phyloP scores from a whole-genome alignment of 2,329 filamentous ascomycete species.

The Aspergillus hortae region DNA sequence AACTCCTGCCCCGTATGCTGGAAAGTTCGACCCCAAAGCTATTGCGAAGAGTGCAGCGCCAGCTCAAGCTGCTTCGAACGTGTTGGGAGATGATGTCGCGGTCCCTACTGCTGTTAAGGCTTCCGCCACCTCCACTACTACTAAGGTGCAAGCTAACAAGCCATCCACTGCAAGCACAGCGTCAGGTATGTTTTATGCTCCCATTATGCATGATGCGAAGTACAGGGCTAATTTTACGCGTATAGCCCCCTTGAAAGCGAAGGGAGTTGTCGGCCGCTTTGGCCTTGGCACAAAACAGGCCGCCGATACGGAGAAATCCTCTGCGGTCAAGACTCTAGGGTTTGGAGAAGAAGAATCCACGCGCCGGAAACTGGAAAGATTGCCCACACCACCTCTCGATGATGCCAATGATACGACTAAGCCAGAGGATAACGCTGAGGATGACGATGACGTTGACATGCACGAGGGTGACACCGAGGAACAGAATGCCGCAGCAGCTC shows the following conservation, averaged over 20 bases:
- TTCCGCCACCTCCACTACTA: conserved; percentile 38
- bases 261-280: conserved; percentile 76
- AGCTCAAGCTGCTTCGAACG: conserved; percentile 52
- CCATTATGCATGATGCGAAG: not conserved
- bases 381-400: conserved; percentile 72
- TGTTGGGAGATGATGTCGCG: conserved; percentile 55
- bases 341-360: conserved; percentile 86
- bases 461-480: conserved; percentile 80
- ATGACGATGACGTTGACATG: conserved; percentile 69
- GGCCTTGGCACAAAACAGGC: conserved; percentile 69
- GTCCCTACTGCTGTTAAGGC: conserved; percentile 47
- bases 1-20: conserved; percentile 60
- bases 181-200: conserved; percentile 31
- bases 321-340: conserved; percentile 70
- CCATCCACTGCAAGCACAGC: conserved; percentile 38
- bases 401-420: conserved; percentile 58
- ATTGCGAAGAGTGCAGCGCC: conserved; percentile 75
- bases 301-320: conserved; percentile 62
- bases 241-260: conserved; percentile 58
- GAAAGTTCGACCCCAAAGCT: conserved; percentile 83
- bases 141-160: conserved; percentile 43
- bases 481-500: conserved; percentile 78
- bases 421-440: conserved; percentile 49
- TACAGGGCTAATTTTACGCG: conserved; percentile 11
- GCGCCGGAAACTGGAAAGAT: conserved; percentile 83